phyloP scores from a whole-genome alignment of 805 yeast species.

The Pichia nanzhaoensis region DNA sequence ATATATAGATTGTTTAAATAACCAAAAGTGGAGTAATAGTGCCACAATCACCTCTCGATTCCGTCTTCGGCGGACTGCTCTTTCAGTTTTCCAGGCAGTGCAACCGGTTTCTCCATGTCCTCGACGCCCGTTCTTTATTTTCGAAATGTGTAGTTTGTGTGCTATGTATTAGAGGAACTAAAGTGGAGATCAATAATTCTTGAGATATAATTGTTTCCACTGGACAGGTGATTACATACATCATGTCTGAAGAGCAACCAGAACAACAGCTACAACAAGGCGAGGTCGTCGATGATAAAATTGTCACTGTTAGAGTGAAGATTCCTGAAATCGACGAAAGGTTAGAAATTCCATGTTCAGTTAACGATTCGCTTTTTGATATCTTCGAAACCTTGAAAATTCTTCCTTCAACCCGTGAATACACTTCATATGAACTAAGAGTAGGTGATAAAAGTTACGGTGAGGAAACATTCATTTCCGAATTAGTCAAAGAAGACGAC shows the following conservation, averaged over 20 bases:
- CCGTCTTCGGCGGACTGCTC: neutral
- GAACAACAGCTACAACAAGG: slow-evolving; percentile 3
- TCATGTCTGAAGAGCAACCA: slow-evolving; percentile 11
- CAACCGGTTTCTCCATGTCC: neutral
- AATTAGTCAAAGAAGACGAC: slow-evolving; percentile 27
- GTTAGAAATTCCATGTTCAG: slow-evolving; percentile 23
- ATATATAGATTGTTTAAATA: neutral
- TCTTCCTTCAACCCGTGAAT: slow-evolving; percentile 49
- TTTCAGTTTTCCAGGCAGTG: slow-evolving; percentile 5
- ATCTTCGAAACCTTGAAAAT: slow-evolving; percentile 52
- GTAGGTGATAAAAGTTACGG: slow-evolving; percentile 31
- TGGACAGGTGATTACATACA: neutral
- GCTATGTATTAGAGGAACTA: too few relatives aligned
- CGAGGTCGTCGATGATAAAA: slow-evolving; percentile 12
- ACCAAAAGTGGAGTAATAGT: neutral
- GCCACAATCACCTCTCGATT: neutral
- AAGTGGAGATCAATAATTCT: too few relatives aligned
- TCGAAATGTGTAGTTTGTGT: too few relatives aligned
- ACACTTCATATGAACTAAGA: slow-evolving; percentile 52
- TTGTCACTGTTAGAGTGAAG: slow-evolving; percentile 11
- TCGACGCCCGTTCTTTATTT: too few relatives aligned
- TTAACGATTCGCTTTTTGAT: slow-evolving; percentile 46
- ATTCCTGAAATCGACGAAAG: slow-evolving; percentile 9
- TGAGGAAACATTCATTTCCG: slow-evolving; percentile 20
- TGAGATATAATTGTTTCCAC: too few relatives aligned